A percentile compares a stretch with the other conserved stretches of the same genome.
Conservation (phyloP, 164 flowering plant species). For the Pachysandra terminalis region DNA sequence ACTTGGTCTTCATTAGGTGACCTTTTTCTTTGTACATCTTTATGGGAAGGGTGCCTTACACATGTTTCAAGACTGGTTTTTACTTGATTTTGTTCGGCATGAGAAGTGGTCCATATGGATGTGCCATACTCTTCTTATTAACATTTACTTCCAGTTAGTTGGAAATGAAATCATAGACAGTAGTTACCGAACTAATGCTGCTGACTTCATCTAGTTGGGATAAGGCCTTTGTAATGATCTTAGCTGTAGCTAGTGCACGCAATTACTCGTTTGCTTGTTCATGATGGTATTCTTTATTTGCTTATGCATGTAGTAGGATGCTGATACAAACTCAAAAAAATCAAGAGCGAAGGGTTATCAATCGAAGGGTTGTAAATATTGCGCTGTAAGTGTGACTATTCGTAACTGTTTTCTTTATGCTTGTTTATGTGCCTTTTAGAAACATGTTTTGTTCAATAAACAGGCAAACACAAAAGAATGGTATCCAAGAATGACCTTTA, state of each 20-base stretch:
- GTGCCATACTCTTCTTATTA: not conserved
- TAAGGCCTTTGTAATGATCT: too few species aligned
- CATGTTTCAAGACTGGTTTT: too few species aligned
- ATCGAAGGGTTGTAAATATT: slow-evolving; percentile 60
- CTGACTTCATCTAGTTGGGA: too few species aligned
- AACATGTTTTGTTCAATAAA: slow-evolving; percentile 13
- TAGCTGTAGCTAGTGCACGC: not conserved
- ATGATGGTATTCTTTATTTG: slow-evolving; percentile 17
- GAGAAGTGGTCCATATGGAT: not conserved
- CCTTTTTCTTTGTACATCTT: too few species aligned
- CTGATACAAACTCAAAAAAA: slow-evolving; percentile 13
- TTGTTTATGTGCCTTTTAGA: not conserved
- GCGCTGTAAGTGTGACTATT: slow-evolving; percentile 54
- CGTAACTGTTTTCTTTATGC: slow-evolving; percentile 3
- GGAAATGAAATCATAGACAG: too few species aligned
- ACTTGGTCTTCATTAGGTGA: too few species aligned
- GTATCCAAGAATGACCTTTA: slow-evolving; percentile 73
- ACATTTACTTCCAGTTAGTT: not conserved
- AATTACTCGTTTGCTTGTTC: not conserved
- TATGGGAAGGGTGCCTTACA: too few species aligned
- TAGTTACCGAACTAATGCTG: too few species aligned
- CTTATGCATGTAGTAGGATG: slow-evolving; percentile 35
- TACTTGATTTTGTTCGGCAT: not conserved
- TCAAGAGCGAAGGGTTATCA: not conserved
- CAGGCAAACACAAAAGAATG: slow-evolving; percentile 38